Percentiles rank a stretch among this genome's conserved stretches.
phyloP scores from a whole-genome alignment of 164 flowering plant genomes.

The Houttuynia cordata region DNA sequence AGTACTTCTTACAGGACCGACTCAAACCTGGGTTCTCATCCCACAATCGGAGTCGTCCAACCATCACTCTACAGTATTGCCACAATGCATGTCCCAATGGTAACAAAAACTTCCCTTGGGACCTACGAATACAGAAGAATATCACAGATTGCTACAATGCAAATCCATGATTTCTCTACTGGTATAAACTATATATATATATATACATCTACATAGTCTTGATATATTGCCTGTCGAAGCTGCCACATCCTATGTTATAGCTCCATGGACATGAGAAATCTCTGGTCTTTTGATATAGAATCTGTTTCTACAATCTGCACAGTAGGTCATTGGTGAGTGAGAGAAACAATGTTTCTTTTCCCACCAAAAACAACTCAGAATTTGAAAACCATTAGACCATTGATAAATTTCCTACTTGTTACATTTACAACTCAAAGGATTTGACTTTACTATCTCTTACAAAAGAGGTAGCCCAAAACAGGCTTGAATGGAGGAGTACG shows the following conservation, averaged over 20 bases:
- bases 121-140: background rate
- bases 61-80: no score
- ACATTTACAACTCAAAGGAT: no score
- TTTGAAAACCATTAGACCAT: no score
- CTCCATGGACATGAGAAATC: conserved; percentile 32
- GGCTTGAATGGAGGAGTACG: no score
- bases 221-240: background rate
- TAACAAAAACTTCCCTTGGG: conserved; percentile 8
- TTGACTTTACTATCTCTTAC: no score
- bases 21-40: no score
- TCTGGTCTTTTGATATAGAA: conserved; percentile 27
- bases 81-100: conserved; percentile 1
- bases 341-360: background rate
- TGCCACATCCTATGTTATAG: conserved; percentile 9
- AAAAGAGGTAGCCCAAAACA: no score
- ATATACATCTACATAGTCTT: background rate
- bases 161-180: background rate
- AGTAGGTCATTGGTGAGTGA: background rate
- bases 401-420: no score
- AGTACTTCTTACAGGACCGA: no score
- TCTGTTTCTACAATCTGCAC: conserved; percentile 36
- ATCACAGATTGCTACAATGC: background rate
- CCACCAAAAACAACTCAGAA: background rate
- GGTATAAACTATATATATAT: conserved; percentile 3
- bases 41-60: no score